A percentile compares a stretch with the other conserved stretches of the same genome.
These are phyloP conservation scores for Beauveria sp. DNA, from an alignment of 2,329 filamentous ascomycete species.

Conservation along the genomic window DNA sequence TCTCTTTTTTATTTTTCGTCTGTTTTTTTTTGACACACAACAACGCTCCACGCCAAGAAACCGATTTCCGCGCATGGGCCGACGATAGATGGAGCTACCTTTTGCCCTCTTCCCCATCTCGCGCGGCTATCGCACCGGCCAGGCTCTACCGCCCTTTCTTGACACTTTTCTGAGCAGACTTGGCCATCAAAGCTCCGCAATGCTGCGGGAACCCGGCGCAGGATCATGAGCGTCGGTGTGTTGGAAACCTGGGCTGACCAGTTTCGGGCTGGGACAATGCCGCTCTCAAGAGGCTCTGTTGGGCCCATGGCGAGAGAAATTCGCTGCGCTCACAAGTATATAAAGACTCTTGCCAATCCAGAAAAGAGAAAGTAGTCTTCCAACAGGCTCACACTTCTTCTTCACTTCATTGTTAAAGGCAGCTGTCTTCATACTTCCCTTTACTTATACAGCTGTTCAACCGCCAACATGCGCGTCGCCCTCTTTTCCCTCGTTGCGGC, in stretches of 20 bases:
- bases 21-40: background rate
- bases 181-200: background rate
- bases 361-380: background rate
- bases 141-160: background rate
- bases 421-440: background rate
- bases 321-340: background rate
- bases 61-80: background rate
- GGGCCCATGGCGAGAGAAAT: background rate
- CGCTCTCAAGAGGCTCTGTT: background rate
- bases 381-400: background rate
- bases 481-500: conserved; percentile 21
- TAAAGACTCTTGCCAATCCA: background rate
- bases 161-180: background rate
- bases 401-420: background rate
- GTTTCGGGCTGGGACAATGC: background rate
- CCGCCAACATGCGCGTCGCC: conserved; percentile 17
- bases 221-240: background rate
- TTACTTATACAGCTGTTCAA: background rate
- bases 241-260: background rate
- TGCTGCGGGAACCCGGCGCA: background rate
- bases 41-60: background rate
- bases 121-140: background rate
- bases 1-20: background rate
- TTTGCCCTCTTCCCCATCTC: background rate
- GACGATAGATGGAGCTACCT: background rate